Evolutionary conservation across 257 asterid species (phyloP).

Genomic region (Penstemon barbatus): DNA sequence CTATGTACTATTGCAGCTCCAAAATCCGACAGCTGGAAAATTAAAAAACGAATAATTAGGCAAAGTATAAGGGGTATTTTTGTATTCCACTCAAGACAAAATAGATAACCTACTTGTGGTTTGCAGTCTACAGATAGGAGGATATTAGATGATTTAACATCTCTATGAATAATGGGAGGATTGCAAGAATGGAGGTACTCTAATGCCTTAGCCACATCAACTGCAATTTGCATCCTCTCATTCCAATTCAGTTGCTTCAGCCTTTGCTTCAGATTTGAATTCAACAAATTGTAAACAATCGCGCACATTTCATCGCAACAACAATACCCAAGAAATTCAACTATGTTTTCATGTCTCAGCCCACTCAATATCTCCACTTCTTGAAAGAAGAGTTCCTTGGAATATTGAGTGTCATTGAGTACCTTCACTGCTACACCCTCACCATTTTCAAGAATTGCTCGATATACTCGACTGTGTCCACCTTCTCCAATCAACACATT

Average conservation of each 20-base stretch:
- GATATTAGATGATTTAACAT: slow-evolving; percentile 68
- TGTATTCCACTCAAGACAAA: background rate
- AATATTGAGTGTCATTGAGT: slow-evolving; percentile 35
- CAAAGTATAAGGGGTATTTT: no score
- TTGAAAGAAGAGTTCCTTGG: slow-evolving; percentile 45
- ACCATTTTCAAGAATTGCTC: slow-evolving; percentile 48
- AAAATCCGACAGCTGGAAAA: slow-evolving; percentile 65
- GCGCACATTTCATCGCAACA: slow-evolving; percentile 51
- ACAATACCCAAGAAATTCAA: slow-evolving; percentile 61
- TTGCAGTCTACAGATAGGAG: slow-evolving; percentile 55
- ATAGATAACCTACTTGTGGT: slow-evolving; percentile 49
- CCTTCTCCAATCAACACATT: slow-evolving; percentile 56
- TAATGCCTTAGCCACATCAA: slow-evolving; percentile 71
- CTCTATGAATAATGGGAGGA: slow-evolving; percentile 72
- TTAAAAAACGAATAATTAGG: background rate
- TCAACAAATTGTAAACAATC: slow-evolving; percentile 46
- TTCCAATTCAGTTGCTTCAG: slow-evolving; percentile 56
- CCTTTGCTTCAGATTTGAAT: slow-evolving; percentile 53
- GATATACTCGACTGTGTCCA: slow-evolving; percentile 55
- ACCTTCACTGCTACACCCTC: slow-evolving; percentile 61
- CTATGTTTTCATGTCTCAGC: slow-evolving; percentile 66
- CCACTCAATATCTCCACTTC: slow-evolving; percentile 69
- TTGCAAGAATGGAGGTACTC: slow-evolving; percentile 64
- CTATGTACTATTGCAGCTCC: slow-evolving; percentile 58
- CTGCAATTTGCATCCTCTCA: slow-evolving; percentile 64